Evolutionary conservation across 129 eudicot genomes (phyloP), one percentile per base, ranked within the genome.

Genomic region (Flaveria robusta): DNA sequence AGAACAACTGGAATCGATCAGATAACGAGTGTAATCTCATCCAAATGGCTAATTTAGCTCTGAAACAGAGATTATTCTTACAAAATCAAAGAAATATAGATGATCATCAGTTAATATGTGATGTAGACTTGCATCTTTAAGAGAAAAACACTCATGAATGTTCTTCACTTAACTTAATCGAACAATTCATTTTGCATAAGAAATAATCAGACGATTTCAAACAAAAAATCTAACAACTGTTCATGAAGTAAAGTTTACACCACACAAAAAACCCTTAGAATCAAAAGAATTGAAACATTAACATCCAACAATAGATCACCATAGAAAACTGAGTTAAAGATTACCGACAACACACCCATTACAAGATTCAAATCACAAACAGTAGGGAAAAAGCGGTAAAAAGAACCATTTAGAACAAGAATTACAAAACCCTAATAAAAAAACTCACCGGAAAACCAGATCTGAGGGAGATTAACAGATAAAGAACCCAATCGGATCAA

Each of bases 381-480:
- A 29, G 39, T 62, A 5, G 34, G 29, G 64, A 37, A 64, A 29
- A 42, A 3, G 8, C 1, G 31, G 34, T 5, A 31, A 7, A 31
- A 31, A 31, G 37, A 31, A 31, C 39, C 39, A 34, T 34, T 31
- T 34, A 34, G 39, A 34, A 34, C 39, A 5, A 34, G 5, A 34
- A 34, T 6, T 4, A 34, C 39, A 34, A 34, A 34, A 34, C 63
- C 67, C 20, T 26, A 63, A 49, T 31, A 23, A 5, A 34, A 23
- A 55, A 77, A 64, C 85, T 77, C 71, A 81, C 85, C 78, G 70
- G 80, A 72, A 43, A 65, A 77, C 81, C 86, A 85, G 88, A 81
- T 85, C 83, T 81, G 81, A 75, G 16, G 67, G 75, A 64, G 63
- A 74, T 26, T 62, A 26, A 68, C 74, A 24, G 81, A 77, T 43